phyloP scores from a whole-genome alignment of 163 green algal genomes.

The Smithsoniella earleae region DNA sequence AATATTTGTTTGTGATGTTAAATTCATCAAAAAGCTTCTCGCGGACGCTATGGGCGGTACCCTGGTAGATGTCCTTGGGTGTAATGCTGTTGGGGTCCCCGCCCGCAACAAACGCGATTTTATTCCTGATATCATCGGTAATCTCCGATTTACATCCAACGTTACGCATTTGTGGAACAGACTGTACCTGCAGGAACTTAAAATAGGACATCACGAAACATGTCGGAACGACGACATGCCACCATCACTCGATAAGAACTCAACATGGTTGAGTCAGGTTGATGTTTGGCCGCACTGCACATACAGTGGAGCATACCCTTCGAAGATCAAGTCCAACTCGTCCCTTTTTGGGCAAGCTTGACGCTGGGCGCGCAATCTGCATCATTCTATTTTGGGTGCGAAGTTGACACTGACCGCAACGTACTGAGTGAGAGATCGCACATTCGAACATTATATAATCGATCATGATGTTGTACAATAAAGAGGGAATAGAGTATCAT shows the following conservation, averaged over 20 bases:
- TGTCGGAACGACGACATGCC: not conserved
- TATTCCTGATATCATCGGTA: slow-evolving; percentile 31
- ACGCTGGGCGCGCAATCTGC: not conserved
- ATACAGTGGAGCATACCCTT: not conserved
- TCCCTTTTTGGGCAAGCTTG: not conserved
- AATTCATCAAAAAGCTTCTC: slow-evolving; percentile 73
- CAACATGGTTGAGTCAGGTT: no score
- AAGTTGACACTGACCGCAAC: no score
- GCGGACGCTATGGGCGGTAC: slow-evolving; percentile 55
- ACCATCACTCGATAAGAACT: no score
- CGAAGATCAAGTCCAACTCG: not conserved
- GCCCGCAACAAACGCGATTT: slow-evolving; percentile 33
- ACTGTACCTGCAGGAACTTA: not conserved
- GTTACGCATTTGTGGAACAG: slow-evolving; percentile 6
- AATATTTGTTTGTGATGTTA: slow-evolving; percentile 71
- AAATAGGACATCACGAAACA: not conserved
- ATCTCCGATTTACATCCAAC: not conserved
- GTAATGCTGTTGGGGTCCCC: slow-evolving; percentile 32
- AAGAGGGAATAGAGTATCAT: no score
- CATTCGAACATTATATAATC: no score
- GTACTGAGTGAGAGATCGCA: no score
- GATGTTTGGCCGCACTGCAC: no score
- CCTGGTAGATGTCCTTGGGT: slow-evolving; percentile 41
- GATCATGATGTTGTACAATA: no score
- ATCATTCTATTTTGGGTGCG: not conserved